Evolutionary conservation across 805 yeast genomes (phyloP).

Genomic region (Spathaspora gorwiae): DNA sequence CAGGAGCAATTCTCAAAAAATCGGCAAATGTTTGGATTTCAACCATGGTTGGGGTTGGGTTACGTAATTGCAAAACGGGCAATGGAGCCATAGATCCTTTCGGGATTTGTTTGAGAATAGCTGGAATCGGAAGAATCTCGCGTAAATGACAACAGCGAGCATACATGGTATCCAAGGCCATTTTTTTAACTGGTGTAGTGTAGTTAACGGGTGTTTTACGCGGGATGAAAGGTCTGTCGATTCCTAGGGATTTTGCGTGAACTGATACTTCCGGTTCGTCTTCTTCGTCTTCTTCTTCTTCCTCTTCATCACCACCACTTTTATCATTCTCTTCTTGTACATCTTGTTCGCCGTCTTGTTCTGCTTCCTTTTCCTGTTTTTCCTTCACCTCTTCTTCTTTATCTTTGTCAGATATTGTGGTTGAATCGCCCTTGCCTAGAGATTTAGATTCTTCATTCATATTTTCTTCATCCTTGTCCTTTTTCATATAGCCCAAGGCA

Average conservation of each 20-base stretch:
- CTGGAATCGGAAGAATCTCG: slow-evolving; percentile 87
- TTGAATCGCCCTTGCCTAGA: no score
- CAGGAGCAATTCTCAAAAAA: slow-evolving; percentile 80
- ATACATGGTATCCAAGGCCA: slow-evolving; percentile 69
- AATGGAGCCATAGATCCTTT: slow-evolving; percentile 74
- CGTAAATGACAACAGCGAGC: slow-evolving; percentile 90
- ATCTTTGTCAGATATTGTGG: no score
- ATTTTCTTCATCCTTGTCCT: slow-evolving; percentile 4
- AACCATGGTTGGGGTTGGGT: slow-evolving; percentile 86
- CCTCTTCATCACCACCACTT: slow-evolving; percentile 7
- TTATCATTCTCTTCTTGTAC: slow-evolving; percentile 8
- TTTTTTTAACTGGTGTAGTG: slow-evolving; percentile 34
- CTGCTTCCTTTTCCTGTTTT: slow-evolving; percentile 9
- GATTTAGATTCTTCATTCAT: background rate
- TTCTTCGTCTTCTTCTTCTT: slow-evolving; percentile 16
- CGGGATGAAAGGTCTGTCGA: slow-evolving; percentile 32
- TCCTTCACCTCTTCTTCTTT: slow-evolving; percentile 11
- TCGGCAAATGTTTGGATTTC: slow-evolving; percentile 87
- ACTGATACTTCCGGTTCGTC: slow-evolving; percentile 18
- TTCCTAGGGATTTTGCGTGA: slow-evolving; percentile 21
- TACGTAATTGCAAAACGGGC: slow-evolving; percentile 64
- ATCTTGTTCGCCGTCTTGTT: slow-evolving; percentile 1
- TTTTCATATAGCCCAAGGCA: slow-evolving; percentile 44
- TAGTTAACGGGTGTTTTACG: slow-evolving; percentile 16
- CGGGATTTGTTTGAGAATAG: slow-evolving; percentile 68